Percentiles rank a stretch among this genome's conserved stretches.
Conservation (phyloP, 2,329 filamentous ascomycete genomes). For the Chalara sp. region DNA sequence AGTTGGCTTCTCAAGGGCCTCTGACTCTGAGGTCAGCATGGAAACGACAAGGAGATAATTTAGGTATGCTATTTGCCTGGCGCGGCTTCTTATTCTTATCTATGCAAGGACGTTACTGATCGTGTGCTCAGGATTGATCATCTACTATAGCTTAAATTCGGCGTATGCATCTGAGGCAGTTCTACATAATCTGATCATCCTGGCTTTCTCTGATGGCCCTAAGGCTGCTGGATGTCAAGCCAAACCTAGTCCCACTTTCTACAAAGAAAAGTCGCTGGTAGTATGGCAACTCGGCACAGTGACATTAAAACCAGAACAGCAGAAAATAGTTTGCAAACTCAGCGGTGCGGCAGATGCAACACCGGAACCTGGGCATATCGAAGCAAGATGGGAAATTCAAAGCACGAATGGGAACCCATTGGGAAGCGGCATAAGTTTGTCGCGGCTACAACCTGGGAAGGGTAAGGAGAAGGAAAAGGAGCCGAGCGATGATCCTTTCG, state of each 20-base stretch:
- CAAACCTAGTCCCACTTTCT: constrained; percentile 73
- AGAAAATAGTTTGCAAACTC: constrained; percentile 80
- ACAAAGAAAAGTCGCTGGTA: constrained; percentile 68
- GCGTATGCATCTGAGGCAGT: constrained; percentile 38
- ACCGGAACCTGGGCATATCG: constrained; percentile 68
- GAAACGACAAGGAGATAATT: constrained; percentile 78
- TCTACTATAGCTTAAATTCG: constrained; percentile 81
- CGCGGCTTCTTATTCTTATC: background rate
- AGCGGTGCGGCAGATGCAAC: constrained; percentile 62
- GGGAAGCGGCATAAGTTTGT: constrained; percentile 62
- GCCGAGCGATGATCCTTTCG: constrained; percentile 54
- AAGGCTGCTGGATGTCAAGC: constrained; percentile 63
- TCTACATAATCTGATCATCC: constrained; percentile 66
- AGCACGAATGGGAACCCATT: constrained; percentile 25
- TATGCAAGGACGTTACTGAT: background rate
- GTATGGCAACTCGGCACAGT: constrained; percentile 79
- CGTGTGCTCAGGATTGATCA: constrained; percentile 45
- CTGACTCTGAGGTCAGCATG: constrained; percentile 58
- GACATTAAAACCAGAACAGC: constrained; percentile 52
- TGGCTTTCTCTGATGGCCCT: constrained; percentile 63
- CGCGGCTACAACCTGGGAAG: constrained; percentile 44
- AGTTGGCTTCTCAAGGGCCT: constrained; percentile 48
- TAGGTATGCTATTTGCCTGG: constrained; percentile 42
- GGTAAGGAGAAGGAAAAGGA: constrained; percentile 37
- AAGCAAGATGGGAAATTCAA: constrained; percentile 73